Base-by-base conservation (phyloP, 2,329 filamentous ascomycete genomes). In the Trichophaea hybrida region DNA sequence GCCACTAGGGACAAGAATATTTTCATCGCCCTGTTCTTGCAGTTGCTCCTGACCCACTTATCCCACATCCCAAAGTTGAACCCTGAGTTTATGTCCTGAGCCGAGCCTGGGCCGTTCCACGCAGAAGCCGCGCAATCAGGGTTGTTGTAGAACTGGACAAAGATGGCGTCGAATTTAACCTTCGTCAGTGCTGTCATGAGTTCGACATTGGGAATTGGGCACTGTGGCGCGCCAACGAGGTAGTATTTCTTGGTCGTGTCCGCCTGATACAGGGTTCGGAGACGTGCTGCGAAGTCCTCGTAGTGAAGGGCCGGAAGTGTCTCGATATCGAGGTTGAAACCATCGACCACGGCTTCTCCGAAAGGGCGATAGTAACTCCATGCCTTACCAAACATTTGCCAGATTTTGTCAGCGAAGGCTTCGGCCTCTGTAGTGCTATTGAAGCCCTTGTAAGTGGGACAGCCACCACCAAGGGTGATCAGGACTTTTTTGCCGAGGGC, bases 261-360 rank as follows among this genome's bases (percentile, higher is more conserved):
- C 3, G 57, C 72, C 65, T 80, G 74, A 75, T 83, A 82, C 48
- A 74, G 67, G 13, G 70, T 66, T 34, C 82, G 79, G 7, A 87
- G 76, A 57, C 77, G 73, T 40, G 75, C 73, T 1, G 77, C 82
- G 66, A 88, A 85, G 1, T 78, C 72, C 0, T 74, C 75, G 54
- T 65, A 60, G 72, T 84, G 80, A 72, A 86, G 82, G 52, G 71
- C 71, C 12, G 78, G 77, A 2, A 72, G 71, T 4, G 78, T 75
- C 72, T 88, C 85, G 63, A 88, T 82, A 70, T 89, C 85, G 64
- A 88, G 81, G 71, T 89, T 85, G 70, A 89, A 88, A 4, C 86
- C 86, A 69, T 89, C 84, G 46, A 89, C 73, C 3, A 80, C 75
- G 7, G 81, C 79, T 10, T 73, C 71, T 57, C 82, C 82, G 69